Conservation (phyloP, 306 rosid species). For the Urtica urens region DNA sequence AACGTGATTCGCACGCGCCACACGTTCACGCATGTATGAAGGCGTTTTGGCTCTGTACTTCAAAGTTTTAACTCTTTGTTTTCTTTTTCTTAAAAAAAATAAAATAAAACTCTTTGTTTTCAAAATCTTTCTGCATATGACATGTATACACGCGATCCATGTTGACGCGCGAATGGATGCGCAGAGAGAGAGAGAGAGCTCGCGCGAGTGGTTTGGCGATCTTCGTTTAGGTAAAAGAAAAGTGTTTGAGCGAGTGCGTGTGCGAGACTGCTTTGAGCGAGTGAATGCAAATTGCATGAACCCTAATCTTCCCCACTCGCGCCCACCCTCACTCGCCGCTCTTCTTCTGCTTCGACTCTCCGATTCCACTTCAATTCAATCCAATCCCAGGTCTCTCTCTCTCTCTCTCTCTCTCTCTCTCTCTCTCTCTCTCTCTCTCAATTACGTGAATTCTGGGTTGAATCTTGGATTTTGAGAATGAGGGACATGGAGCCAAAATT, state of each 20-base stretch:
- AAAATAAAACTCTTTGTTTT: too few species aligned
- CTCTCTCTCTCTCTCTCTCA: background rate
- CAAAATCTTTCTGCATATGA: too few species aligned
- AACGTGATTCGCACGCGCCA: too few species aligned
- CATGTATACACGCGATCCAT: background rate
- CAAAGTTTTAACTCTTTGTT: background rate
- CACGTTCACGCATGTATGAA: too few species aligned
- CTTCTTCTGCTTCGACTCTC: slow-evolving; percentile 4
- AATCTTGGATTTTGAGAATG: too few species aligned
- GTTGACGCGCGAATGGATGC: slow-evolving; percentile 12
- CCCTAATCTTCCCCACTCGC: slow-evolving; percentile 37
- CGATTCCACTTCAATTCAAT: slow-evolving; percentile 21
- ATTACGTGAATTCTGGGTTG: too few species aligned
- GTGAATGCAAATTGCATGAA: slow-evolving; percentile 11
- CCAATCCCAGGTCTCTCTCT: slow-evolving; percentile 19
- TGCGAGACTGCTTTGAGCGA: slow-evolving; percentile 14
- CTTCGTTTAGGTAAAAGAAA: slow-evolving; percentile 1
- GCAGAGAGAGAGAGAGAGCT: slow-evolving; percentile 10
- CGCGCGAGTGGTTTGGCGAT: slow-evolving; percentile 17
- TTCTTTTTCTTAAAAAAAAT: too few species aligned
- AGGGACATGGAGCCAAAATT: too few species aligned
- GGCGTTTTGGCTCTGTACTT: too few species aligned
- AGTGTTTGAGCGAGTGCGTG: too few species aligned
- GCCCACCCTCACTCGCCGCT: slow-evolving; percentile 23
- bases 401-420: background rate